Evolutionary conservation across 257 asterid species (phyloP), one percentile per base, ranked within the genome.

Genomic region (Penstemon davidsonii): DNA sequence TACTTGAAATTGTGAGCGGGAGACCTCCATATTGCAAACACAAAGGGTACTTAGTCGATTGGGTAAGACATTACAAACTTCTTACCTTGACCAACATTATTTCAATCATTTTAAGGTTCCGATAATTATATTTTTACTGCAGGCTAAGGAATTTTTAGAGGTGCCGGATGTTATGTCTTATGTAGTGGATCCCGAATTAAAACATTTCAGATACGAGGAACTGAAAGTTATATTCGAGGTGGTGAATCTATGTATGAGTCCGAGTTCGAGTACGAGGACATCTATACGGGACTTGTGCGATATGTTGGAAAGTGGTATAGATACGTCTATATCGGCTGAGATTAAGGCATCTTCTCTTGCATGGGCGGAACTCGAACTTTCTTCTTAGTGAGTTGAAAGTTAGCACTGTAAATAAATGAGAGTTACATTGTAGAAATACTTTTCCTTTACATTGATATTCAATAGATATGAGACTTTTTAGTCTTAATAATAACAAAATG

Each of bases 301-400:
- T 39, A 75, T 86, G 82, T 64, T 93, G 80, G 96, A 90, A 69
- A 79, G 78, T 61, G 86, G 88, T 4, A 75, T 93, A 4, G 97
- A 93, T 66, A 86, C 83, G 1, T 86, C 96, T 3, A 61, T 87
- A 5, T 75, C 94, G 11, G 89, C 89, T 1, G 95, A 90, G 75
- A 81, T 88, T 15, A 77, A 74, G 66, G 90, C 95, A 0, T 86
- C 98, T 5, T 82, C 92, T 19, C 69, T 93, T 74, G 98, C 96
- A 5, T 90, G 97, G 97, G 96, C 97, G 11, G 97, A 90, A 80
- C 95, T 93, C 11, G 95, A 87, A 0, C 96, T 93, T 73, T 87
- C 96, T 19, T 81, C 95, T 4, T 89, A 78, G 82, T 71, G 65
- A 69, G 15, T 58, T 41, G 55, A 54, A 62, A 15, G 11, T 78